phyloP scores from a whole-genome alignment of 768 basidiomycete species.

The Lactarius evosmus region DNA sequence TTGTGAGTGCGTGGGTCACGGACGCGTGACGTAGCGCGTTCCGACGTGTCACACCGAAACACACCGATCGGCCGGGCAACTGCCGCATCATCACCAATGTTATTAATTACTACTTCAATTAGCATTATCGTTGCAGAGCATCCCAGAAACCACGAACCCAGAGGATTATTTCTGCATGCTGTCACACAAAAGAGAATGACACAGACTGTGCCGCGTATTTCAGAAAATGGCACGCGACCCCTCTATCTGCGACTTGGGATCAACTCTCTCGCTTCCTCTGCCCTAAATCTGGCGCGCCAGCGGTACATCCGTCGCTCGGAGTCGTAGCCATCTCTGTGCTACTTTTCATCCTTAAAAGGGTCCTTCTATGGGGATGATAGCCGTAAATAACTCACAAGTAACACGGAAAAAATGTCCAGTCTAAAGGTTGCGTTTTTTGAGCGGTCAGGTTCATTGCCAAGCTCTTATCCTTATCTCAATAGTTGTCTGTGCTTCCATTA shows the following conservation, averaged over 20 bases:
- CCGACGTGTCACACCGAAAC: slow-evolving; percentile 22
- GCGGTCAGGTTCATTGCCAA: not conserved
- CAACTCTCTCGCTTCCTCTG: not conserved
- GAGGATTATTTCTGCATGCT: not conserved
- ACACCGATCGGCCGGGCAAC: slow-evolving; percentile 23
- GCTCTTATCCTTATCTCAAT: not conserved
- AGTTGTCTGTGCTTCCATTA: not conserved
- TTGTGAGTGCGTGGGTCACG: slow-evolving; percentile 7
- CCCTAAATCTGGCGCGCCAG: not conserved
- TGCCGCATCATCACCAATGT: slow-evolving; percentile 11
- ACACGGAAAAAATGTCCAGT: not conserved
- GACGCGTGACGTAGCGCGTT: slow-evolving; percentile 29
- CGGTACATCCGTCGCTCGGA: not conserved
- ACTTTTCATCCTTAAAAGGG: not conserved
- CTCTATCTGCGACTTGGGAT: not conserved
- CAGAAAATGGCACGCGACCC: not conserved
- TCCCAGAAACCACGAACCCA: not conserved
- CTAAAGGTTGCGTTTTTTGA: not conserved
- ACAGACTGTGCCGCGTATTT: not conserved
- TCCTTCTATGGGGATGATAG: not conserved
- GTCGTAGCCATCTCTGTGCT: not conserved
- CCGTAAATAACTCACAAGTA: not conserved
- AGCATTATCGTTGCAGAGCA: not conserved
- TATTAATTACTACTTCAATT: not conserved
- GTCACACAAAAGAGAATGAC: not conserved